phyloP scores from a whole-genome alignment of 1,284 basidiomycete species.

The Leccinum griseonigrum region DNA sequence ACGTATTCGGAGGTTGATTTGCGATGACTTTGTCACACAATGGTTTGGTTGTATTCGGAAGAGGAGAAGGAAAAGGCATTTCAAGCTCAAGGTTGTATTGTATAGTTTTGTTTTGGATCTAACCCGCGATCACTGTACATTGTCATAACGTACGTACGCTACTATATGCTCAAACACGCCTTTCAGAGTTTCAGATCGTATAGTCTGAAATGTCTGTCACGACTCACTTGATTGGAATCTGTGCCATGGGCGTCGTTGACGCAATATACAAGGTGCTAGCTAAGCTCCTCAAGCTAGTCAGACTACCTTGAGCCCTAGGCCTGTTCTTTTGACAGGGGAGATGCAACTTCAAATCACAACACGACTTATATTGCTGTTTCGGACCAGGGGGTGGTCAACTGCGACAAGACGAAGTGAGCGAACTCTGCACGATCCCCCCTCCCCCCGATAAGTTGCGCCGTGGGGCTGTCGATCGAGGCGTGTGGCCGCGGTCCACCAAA shows the following conservation, averaged over 20 bases:
- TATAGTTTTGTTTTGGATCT: neutral
- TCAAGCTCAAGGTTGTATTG: neutral
- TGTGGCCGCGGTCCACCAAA: no score
- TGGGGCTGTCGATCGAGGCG: no score
- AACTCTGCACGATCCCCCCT: no score
- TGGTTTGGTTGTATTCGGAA: neutral
- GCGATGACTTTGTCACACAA: neutral
- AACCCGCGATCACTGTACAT: neutral
- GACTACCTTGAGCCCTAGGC: neutral
- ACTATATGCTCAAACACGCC: neutral
- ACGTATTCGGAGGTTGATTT: neutral
- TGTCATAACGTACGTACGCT: neutral
- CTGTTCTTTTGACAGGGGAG: neutral
- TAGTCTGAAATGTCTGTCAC: neutral
- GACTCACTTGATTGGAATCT: no score
- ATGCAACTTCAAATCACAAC: neutral
- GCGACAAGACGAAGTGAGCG: no score
- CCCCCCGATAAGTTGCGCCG: no score
- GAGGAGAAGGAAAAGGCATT: neutral
- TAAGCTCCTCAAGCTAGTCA: neutral
- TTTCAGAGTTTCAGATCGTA: neutral
- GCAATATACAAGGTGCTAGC: neutral
- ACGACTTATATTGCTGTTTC: no score
- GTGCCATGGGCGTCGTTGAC: no score
- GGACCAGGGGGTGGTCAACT: no score